phyloP scores from a whole-genome alignment of 2,329 filamentous ascomycete genomes.

The Trichoderma gracile region DNA sequence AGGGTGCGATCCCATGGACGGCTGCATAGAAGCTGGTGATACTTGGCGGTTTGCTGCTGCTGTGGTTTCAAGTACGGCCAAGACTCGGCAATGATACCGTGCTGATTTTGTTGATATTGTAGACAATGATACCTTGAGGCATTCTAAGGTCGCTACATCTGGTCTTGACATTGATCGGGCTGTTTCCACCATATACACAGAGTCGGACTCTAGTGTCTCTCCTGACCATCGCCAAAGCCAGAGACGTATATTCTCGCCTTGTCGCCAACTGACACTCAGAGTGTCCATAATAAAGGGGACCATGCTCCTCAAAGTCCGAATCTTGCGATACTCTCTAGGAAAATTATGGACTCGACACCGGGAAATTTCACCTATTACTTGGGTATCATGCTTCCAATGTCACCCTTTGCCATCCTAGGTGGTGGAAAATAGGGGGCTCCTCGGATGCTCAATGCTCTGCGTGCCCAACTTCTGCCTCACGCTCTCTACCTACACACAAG shows the following conservation, averaged over 20 bases:
- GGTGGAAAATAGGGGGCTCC: conserved; percentile 7
- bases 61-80: not conserved
- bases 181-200: too few species aligned
- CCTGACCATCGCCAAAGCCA: too few species aligned
- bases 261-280: too few species aligned
- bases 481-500: too few species aligned
- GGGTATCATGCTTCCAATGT: not conserved
- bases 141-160: not conserved
- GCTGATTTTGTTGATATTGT: not conserved
- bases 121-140: not conserved
- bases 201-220: too few species aligned
- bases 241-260: too few species aligned
- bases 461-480: not conserved
- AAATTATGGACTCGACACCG: too few species aligned
- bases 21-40: not conserved
- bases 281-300: too few species aligned
- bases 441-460: not conserved
- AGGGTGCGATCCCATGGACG: not conserved
- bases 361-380: too few species aligned
- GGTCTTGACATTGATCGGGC: too few species aligned
- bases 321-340: too few species aligned
- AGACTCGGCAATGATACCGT: not conserved
- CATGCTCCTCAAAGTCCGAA: too few species aligned
- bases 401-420: not conserved
- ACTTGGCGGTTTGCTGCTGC: not conserved